Conservation (phyloP, 768 basidiomycete species). For the Harrya chromipes region DNA sequence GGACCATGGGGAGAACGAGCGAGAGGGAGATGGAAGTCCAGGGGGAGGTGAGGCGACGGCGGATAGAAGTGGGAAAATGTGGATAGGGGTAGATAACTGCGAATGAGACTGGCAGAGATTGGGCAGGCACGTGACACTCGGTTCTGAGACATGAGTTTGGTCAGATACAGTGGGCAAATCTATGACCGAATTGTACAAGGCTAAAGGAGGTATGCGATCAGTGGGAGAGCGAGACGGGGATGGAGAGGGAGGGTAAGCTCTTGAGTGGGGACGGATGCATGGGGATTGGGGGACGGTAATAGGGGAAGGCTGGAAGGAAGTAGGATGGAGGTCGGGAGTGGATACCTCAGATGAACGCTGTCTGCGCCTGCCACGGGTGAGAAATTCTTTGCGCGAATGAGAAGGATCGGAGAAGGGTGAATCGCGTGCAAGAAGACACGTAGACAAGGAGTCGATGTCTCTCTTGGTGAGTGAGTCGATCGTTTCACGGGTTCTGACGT, state of each 20-base stretch:
- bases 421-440: slow-evolving; percentile 38
- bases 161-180: slow-evolving; percentile 1
- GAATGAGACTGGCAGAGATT: slow-evolving; percentile 21
- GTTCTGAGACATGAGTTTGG: slow-evolving; percentile 1
- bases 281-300: slow-evolving; percentile 37
- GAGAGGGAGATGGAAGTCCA: slow-evolving; percentile 14
- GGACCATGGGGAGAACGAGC: slow-evolving; percentile 57
- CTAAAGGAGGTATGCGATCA: slow-evolving; percentile 32
- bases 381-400: slow-evolving; percentile 57
- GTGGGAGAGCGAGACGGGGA: slow-evolving; percentile 45
- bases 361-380: slow-evolving; percentile 57
- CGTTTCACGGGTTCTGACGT: slow-evolving; percentile 52
- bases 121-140: background rate
- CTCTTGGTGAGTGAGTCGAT: slow-evolving; percentile 18
- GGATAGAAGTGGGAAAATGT: slow-evolving; percentile 29
- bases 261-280: slow-evolving; percentile 41
- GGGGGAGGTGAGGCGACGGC: slow-evolving; percentile 12
- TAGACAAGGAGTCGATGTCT: slow-evolving; percentile 22
- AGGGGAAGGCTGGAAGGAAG: slow-evolving; percentile 24
- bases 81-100: slow-evolving; percentile 39
- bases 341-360: slow-evolving; percentile 49
- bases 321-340: slow-evolving; percentile 30
- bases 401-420: slow-evolving; percentile 43
- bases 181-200: slow-evolving; percentile 21
- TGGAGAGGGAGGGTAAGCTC: slow-evolving; percentile 53